These are phyloP conservation scores for Neopestalotiopsis sp. DNA, from an alignment of 2,329 filamentous ascomycete species.

Conservation along the genomic window DNA sequence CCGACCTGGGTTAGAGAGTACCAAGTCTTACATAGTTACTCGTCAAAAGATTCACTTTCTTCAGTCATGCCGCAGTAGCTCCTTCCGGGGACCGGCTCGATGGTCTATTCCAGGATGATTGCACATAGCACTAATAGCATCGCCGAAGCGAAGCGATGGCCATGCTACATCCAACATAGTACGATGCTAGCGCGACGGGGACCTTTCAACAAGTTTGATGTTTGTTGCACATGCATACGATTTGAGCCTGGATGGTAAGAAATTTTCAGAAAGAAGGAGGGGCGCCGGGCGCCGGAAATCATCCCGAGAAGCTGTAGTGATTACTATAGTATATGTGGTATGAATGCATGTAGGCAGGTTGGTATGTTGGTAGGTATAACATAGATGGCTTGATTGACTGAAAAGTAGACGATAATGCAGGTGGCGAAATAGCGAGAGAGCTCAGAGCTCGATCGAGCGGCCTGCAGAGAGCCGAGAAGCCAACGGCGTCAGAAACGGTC, in stretches of 20 bases:
- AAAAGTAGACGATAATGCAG: neutral
- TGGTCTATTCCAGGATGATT: neutral
- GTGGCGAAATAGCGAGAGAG: neutral
- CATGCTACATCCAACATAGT: neutral
- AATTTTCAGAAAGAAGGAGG: neutral
- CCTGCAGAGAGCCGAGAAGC: constrained; percentile 1
- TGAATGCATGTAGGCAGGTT: too few species aligned
- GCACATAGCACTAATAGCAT: neutral
- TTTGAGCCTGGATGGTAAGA: neutral
- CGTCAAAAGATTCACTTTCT: too few species aligned
- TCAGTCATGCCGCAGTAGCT: neutral
- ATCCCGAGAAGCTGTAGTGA: too few species aligned
- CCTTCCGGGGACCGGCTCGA: neutral
- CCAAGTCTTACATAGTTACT: too few species aligned
- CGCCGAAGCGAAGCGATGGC: neutral
- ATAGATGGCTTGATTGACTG: too few species aligned
- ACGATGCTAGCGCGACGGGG: neutral
- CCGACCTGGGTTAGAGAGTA: too few species aligned
- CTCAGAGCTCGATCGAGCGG: neutral
- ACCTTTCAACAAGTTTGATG: neutral
- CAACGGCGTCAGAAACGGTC: neutral
- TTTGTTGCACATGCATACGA: neutral
- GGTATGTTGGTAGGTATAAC: too few species aligned
- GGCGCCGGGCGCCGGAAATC: neutral
- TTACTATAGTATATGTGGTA: too few species aligned